A percentile compares a stretch with the other conserved stretches of the same genome.
Conservation (phyloP, 495 filamentous ascomycete species). For the Neurospora pannonica region DNA sequence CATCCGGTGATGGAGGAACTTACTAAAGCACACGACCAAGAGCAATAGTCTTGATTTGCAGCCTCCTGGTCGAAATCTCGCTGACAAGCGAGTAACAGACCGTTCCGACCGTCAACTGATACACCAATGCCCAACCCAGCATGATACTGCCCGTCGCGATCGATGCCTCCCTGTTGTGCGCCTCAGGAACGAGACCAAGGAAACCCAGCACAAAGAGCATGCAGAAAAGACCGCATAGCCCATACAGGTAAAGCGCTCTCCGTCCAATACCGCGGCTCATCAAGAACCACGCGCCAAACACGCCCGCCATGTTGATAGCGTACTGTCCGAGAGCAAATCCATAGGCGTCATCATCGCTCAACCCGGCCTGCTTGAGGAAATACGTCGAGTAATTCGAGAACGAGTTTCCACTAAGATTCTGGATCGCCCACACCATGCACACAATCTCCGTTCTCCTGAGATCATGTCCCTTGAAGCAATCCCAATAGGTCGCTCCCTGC, state of each 20-base stretch:
- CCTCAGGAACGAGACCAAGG: slow-evolving; percentile 51
- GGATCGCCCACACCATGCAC: slow-evolving; percentile 75
- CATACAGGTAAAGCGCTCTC: slow-evolving; percentile 59
- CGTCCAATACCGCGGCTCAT: slow-evolving; percentile 62
- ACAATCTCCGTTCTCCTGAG: slow-evolving; percentile 68
- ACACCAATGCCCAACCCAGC: slow-evolving; percentile 63
- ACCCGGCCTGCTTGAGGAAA: slow-evolving; percentile 66
- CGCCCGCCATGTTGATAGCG: slow-evolving; percentile 63
- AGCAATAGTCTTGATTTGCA: slow-evolving; percentile 64
- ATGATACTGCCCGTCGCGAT: slow-evolving; percentile 64
- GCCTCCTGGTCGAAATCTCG: slow-evolving; percentile 61
- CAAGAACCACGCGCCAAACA: slow-evolving; percentile 64
- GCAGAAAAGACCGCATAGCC: slow-evolving; percentile 52
- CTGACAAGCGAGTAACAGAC: slow-evolving; percentile 72
- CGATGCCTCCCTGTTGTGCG: slow-evolving; percentile 42
- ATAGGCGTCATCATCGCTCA: slow-evolving; percentile 49
- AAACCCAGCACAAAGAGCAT: slow-evolving; percentile 70
- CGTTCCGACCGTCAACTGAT: slow-evolving; percentile 68
- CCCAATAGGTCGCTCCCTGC: slow-evolving; percentile 56
- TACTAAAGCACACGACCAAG: slow-evolving; percentile 60
- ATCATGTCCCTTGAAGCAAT: slow-evolving; percentile 70
- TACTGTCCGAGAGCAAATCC: slow-evolving; percentile 67
- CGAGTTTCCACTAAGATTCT: slow-evolving; percentile 68
- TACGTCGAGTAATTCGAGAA: slow-evolving; percentile 76
- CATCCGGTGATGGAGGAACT: slow-evolving; percentile 1